Conservation (phyloP, 257 asterid genomes). For the Apocynum venetum region DNA sequence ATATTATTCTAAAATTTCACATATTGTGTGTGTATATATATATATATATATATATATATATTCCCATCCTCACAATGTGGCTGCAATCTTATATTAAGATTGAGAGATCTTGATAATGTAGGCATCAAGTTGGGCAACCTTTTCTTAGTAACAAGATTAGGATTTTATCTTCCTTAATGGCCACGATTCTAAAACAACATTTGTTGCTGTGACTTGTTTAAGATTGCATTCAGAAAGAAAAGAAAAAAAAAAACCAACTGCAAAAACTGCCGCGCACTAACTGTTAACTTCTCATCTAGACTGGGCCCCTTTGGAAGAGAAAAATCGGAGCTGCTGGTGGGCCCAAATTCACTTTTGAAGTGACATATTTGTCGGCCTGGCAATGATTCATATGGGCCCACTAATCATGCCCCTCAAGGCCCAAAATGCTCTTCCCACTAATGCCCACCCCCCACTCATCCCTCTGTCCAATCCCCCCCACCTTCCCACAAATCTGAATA, state of each 20-base stretch:
- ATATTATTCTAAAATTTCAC: too few relatives aligned
- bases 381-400: slow-evolving; percentile 56
- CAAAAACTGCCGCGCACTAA: slow-evolving; percentile 30
- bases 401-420: slow-evolving; percentile 35
- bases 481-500: slow-evolving; percentile 18
- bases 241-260: slow-evolving; percentile 14
- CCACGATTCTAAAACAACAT: slow-evolving; percentile 4
- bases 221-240: not conserved
- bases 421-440: slow-evolving; percentile 56
- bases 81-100: not conserved
- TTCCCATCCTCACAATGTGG: not conserved
- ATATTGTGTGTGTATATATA: too few relatives aligned
- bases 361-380: slow-evolving; percentile 27
- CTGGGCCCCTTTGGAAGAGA: slow-evolving; percentile 33
- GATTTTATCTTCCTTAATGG: slow-evolving; percentile 10
- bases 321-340: slow-evolving; percentile 36
- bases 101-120: not conserved
- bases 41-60: not conserved
- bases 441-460: slow-evolving; percentile 21
- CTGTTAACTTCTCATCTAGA: not conserved
- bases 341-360: slow-evolving; percentile 29
- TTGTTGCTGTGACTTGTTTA: slow-evolving; percentile 12
- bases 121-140: not conserved
- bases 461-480: slow-evolving; percentile 11
- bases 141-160: not conserved